Conservation (phyloP, 768 basidiomycete species). For the Thelephora aurantiotincta region DNA sequence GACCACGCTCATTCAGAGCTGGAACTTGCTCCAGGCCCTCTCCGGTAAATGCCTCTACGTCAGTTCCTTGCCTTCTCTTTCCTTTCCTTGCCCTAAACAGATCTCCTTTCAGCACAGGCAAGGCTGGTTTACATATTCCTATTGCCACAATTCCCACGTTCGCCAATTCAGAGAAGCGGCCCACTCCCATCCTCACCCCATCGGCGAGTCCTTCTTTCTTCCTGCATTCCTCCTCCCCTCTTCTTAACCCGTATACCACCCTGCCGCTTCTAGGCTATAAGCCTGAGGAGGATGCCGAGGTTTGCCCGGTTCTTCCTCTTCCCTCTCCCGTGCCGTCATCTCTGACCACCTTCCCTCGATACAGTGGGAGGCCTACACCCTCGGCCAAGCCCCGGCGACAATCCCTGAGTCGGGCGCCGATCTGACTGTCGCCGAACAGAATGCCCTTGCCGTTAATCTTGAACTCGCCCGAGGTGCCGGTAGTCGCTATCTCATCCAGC, state of each 20-base stretch:
- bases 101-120: constrained; percentile 51
- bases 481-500: constrained; percentile 83
- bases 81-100: constrained; percentile 9
- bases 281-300: constrained; percentile 79
- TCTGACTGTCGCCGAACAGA: constrained; percentile 49
- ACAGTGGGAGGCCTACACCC: constrained; percentile 67
- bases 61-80: constrained; percentile 23
- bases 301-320: constrained; percentile 20
- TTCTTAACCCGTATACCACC: constrained; percentile 1
- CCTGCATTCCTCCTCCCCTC: background rate
- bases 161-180: constrained; percentile 86
- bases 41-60: constrained; percentile 78
- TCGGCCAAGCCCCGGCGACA: constrained; percentile 40
- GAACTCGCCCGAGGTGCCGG: constrained; percentile 70
- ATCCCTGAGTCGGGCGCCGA: constrained; percentile 46
- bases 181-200: constrained; percentile 45
- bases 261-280: constrained; percentile 39
- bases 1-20: constrained; percentile 57
- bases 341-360: constrained; percentile 9
- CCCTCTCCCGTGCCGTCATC: constrained; percentile 3
- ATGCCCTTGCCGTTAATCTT: constrained; percentile 51
- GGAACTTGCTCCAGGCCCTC: constrained; percentile 72
- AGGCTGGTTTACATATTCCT: constrained; percentile 96
- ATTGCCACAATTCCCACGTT: constrained; percentile 89
- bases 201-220: constrained; percentile 31